Evolutionary conservation across 306 rosid species (phyloP), one percentile per base, ranked within the genome.

Genomic region (Psophocarpus tetragonolobus): DNA sequence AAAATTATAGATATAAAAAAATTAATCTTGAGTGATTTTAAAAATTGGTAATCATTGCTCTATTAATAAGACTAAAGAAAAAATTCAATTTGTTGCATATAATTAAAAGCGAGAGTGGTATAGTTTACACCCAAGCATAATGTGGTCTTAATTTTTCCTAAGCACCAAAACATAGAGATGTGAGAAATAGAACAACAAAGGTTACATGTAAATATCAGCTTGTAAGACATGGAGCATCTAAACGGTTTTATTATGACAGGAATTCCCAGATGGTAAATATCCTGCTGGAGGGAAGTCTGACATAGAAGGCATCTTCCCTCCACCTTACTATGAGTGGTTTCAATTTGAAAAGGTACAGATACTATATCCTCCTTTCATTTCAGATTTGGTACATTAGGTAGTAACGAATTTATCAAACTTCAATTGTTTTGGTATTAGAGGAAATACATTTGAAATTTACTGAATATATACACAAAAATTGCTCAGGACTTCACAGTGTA

Each of bases 211-310:
- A 48, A 48, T 20, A 13, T 51, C 27, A 51, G 63, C 63, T 1
- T 56, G 63, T 24, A 56, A 60, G 41, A 60, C 3, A 61, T 61
- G 23, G 44, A 62, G 26, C 2, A 32, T 30, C 14, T 57, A 17
- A 69, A 30, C 24, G 71, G 36, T 68, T 42, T 14, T 23, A 33
- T 0, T 6, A 32, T 21, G 47, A 74, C 74, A 93, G 98, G 96
- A 73, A 13, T 93, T 91, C 69, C 97, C 85, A 35, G 82, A 93
- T 38, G 98, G 96, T 1, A 79, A 81, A 62, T 94, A 78, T 81
- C 92, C 96, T 0, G 96, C 98, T 0, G 88, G 88, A 82, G 98
- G 98, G 66, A 94, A 94, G 68, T 94, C 97, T 53, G 97, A 94
- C 44, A 90, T 91, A 7, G 97, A 94, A 81, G 90, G 94, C 78